Evolutionary conservation across 139 green algal genomes (phyloP).

Genomic region (Chlorella sp.): DNA sequence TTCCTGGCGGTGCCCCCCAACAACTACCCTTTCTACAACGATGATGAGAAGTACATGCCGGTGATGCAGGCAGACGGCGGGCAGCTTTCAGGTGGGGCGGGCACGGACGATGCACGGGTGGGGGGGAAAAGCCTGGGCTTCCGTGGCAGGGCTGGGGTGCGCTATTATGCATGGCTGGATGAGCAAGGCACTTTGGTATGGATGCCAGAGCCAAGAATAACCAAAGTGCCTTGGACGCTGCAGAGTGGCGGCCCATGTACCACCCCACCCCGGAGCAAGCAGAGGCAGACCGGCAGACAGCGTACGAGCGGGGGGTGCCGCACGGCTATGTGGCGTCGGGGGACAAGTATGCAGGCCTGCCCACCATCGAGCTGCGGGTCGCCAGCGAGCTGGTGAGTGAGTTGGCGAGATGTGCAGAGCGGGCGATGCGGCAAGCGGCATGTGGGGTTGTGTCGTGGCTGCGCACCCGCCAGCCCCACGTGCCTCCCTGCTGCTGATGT

Average conservation of each 20-base stretch:
- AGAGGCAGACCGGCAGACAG: slow-evolving; percentile 74
- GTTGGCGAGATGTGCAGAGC: not conserved
- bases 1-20: slow-evolving; percentile 84
- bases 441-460: not conserved
- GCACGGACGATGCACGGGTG: not conserved
- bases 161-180: not conserved
- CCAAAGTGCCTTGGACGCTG: not conserved
- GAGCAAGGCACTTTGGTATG: not conserved
- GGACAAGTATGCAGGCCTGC: slow-evolving; percentile 66
- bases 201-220: not conserved
- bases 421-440: not conserved
- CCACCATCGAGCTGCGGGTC: slow-evolving; percentile 77
- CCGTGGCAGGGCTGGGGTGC: no score
- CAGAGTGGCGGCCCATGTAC: slow-evolving; percentile 92
- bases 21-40: slow-evolving; percentile 92
- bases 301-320: slow-evolving; percentile 81
- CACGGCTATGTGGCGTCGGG: slow-evolving; percentile 81
- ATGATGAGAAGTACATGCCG: slow-evolving; percentile 84
- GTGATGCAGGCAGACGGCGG: slow-evolving; percentile 86
- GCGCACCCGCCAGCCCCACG: not conserved
- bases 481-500: not conserved
- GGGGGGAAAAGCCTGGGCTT: not conserved
- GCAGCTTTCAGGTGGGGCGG: slow-evolving; percentile 80
- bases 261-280: slow-evolving; percentile 82
- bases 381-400: slow-evolving; percentile 74